Evolutionary conservation across 1,284 basidiomycete species (phyloP).

Genomic region (Sporisorium iseilematis-ciliati): DNA sequence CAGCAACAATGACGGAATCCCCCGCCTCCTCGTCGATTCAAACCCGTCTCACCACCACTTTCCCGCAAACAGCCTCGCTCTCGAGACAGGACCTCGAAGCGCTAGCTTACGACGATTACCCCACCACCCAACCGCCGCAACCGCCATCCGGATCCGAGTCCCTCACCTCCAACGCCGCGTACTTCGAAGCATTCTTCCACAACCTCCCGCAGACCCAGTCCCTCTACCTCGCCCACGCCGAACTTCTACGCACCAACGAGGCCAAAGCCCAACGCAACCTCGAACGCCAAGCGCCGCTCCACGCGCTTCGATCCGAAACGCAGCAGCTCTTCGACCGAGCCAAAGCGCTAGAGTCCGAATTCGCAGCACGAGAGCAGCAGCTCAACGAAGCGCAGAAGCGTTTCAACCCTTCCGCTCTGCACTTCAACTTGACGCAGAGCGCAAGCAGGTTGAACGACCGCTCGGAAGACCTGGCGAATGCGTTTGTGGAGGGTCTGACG

Average conservation of each 20-base stretch:
- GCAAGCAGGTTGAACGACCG: slow-evolving; percentile 56
- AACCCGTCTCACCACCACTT: slow-evolving; percentile 51
- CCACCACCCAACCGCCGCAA: slow-evolving; percentile 3
- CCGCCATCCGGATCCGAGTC: slow-evolving; percentile 7
- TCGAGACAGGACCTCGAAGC: slow-evolving; percentile 53
- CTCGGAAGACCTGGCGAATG: slow-evolving; percentile 63
- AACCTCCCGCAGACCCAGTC: slow-evolving; percentile 45
- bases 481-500: slow-evolving; percentile 61
- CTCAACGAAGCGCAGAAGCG: slow-evolving; percentile 58
- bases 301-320: slow-evolving; percentile 58
- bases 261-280: slow-evolving; percentile 54
- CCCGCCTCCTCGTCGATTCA: slow-evolving; percentile 29
- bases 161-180: slow-evolving; percentile 22
- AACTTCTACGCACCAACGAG: slow-evolving; percentile 51
- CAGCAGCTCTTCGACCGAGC: slow-evolving; percentile 56
- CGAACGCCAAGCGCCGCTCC: slow-evolving; percentile 52
- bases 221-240: slow-evolving; percentile 43
- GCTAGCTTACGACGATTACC: slow-evolving; percentile 37
- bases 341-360: slow-evolving; percentile 46
- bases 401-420: slow-evolving; percentile 58
- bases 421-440: slow-evolving; percentile 50
- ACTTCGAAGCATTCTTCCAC: slow-evolving; percentile 59
- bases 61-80: slow-evolving; percentile 51
- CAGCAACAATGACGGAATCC: slow-evolving; percentile 29
- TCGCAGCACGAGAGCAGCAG: slow-evolving; percentile 39